Base-by-base conservation (phyloP, 495 filamentous ascomycete species). In the Podospora sp. region DNA sequence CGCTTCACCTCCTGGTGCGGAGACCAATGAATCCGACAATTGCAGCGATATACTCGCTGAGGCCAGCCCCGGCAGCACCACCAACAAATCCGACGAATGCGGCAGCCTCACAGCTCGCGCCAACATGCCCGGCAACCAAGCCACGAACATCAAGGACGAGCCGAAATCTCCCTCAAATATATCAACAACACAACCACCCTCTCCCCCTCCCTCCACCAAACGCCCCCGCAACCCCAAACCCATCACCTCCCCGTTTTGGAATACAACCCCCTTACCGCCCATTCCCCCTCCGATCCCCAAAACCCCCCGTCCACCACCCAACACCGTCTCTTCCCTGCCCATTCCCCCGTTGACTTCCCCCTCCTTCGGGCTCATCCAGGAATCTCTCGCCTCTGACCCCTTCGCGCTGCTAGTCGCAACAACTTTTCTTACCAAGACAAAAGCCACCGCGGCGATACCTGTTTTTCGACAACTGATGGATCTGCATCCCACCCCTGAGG, bases 341-440 rank as follows among this genome's bases (percentile, higher is more conserved):
- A 91, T 94, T 65, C 92, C 92, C 8, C 83, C 87, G 0, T 86
- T 94, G 49, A 79, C 85, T 25, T 78, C 84, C 0, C 73, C 82
- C 0, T 68, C 72, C 26, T 96, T 96, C 74, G 93, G 93, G 0
- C 82, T 97, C 18, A 86, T 96, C 40, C 93, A 97, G 78, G 93
- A 97, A 78, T 84, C 89, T 67, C 85, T 95, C 51, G 86, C 89
- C 2, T 73, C 81, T 62, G 79, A 90, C 56, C 91, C 92, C 1
- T 93, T 93, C 71, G 84, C 83, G 6, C 81, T 95, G 6, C 84
- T 95, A 16, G 81, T 95, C 51, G 90, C 89, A 16, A 87, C 91
- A 2, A 91, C 91, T 0, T 94, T 97, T 67, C 84, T 97, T 6
- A 97, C 94, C 75, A 84, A 89, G 46, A 97, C 93, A 1, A 80